Percentiles rank a stretch among this genome's conserved stretches.
Evolutionary conservation across 177 flowering plant species (phyloP).

Genomic region (Vitis hybrid): DNA sequence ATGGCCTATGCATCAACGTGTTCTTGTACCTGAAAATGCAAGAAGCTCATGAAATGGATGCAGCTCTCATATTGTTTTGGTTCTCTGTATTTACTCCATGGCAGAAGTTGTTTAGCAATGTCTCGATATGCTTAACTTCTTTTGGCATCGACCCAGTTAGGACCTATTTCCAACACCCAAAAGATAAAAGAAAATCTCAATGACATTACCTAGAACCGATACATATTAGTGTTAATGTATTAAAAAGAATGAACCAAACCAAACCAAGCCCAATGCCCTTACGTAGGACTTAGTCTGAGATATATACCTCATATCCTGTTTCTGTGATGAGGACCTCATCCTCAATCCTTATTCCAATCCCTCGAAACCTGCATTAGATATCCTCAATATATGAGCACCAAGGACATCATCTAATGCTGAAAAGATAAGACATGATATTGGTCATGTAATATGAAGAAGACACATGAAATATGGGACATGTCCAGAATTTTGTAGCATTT

Average conservation of each 20-base stretch:
- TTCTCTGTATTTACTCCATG: slow-evolving; percentile 26
- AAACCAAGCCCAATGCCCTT: no score
- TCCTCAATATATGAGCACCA: background rate
- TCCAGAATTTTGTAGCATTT: background rate
- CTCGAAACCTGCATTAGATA: slow-evolving; percentile 55
- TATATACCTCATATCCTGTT: slow-evolving; percentile 77
- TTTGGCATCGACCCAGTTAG: slow-evolving; percentile 90
- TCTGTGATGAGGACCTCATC: slow-evolving; percentile 95
- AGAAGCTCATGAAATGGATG: slow-evolving; percentile 24
- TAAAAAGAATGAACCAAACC: no score
- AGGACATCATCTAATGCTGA: no score
- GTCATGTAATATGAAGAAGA: background rate
- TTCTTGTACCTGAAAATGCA: background rate
- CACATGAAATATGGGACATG: background rate
- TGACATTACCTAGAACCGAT: background rate
- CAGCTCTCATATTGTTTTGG: slow-evolving; percentile 21
- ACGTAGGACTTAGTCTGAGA: background rate
- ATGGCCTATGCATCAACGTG: background rate
- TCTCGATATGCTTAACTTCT: slow-evolving; percentile 72
- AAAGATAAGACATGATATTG: no score
- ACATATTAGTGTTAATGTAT: no score
- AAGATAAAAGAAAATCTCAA: background rate
- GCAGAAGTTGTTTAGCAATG: slow-evolving; percentile 67
- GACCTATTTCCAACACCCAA: slow-evolving; percentile 46
- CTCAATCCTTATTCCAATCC: slow-evolving; percentile 93